Conservation (phyloP, 129 eudicot species). For the Escallonia rubra region DNA sequence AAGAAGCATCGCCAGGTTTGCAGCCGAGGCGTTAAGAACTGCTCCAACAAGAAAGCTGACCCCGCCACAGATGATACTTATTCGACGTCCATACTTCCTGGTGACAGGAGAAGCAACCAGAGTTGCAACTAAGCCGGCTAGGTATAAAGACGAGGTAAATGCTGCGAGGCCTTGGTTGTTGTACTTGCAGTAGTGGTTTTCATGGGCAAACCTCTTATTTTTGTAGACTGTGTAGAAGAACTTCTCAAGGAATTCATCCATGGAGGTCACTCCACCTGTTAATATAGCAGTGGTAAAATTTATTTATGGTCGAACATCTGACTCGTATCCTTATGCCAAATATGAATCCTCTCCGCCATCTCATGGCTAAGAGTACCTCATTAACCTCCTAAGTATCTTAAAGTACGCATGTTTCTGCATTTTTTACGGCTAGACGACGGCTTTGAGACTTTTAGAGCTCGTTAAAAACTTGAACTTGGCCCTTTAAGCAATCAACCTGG, state of each 20-base stretch:
- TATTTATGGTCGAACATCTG: no score
- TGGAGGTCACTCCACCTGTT: constrained; percentile 2
- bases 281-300: no score
- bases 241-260: constrained; percentile 55
- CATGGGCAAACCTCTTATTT: constrained; percentile 55
- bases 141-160: constrained; percentile 78
- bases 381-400: no score
- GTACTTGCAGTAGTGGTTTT: constrained; percentile 77
- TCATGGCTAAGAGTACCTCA: no score
- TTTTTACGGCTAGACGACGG: no score
- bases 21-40: constrained; percentile 57
- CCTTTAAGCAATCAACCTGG: no score
- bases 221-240: constrained; percentile 61
- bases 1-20: constrained; percentile 65
- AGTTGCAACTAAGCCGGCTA: constrained; percentile 73
- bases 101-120: constrained; percentile 71
- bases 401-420: no score
- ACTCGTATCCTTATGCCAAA: no score
- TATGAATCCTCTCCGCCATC: no score
- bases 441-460: no score
- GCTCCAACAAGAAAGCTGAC: constrained; percentile 69
- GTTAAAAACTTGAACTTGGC: no score
- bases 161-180: constrained; percentile 83
- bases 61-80: constrained; percentile 73
- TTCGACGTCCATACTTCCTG: constrained; percentile 59